Evolutionary conservation across 768 basidiomycete genomes (phyloP).

Genomic region (Ephemerocybe angulata): DNA sequence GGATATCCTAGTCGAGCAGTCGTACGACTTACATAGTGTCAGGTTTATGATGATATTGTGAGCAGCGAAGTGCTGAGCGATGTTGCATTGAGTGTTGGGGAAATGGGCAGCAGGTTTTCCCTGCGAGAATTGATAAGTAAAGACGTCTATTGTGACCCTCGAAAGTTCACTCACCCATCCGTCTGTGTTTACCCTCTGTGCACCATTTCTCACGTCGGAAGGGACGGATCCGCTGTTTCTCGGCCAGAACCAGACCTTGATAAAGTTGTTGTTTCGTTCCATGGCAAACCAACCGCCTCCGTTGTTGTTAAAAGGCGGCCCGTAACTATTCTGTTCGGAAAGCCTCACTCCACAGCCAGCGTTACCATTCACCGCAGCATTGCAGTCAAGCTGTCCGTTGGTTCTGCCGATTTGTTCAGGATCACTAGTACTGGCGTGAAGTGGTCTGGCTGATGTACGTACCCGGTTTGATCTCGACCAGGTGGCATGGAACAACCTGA

Average conservation of each 20-base stretch:
- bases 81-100: conserved; percentile 10
- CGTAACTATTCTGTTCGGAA: conserved; percentile 39
- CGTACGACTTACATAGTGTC: conserved; percentile 6
- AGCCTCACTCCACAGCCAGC: conserved; percentile 48
- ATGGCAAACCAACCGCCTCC: conserved; percentile 62
- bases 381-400: conserved; percentile 38
- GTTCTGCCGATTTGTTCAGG: conserved; percentile 45
- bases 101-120: conserved; percentile 7
- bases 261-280: conserved; percentile 44
- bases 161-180: conserved; percentile 34
- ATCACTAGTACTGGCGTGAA: conserved; percentile 28
- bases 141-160: neutral
- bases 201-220: conserved; percentile 37
- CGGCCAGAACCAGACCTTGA: conserved; percentile 66
- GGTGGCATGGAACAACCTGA: conserved; percentile 45
- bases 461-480: conserved; percentile 38
- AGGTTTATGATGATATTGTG: conserved; percentile 14
- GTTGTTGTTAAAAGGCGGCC: conserved; percentile 48
- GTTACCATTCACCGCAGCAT: conserved; percentile 42
- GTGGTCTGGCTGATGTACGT: conserved; percentile 24
- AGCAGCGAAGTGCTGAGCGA: conserved; percentile 3
- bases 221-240: conserved; percentile 39
- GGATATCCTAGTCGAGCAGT: neutral
- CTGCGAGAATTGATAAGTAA: conserved; percentile 48
- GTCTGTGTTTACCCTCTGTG: conserved; percentile 41